These are phyloP conservation scores for Aspergillus felis DNA, from an alignment of 2,329 filamentous ascomycete genomes.

Conservation along the genomic window DNA sequence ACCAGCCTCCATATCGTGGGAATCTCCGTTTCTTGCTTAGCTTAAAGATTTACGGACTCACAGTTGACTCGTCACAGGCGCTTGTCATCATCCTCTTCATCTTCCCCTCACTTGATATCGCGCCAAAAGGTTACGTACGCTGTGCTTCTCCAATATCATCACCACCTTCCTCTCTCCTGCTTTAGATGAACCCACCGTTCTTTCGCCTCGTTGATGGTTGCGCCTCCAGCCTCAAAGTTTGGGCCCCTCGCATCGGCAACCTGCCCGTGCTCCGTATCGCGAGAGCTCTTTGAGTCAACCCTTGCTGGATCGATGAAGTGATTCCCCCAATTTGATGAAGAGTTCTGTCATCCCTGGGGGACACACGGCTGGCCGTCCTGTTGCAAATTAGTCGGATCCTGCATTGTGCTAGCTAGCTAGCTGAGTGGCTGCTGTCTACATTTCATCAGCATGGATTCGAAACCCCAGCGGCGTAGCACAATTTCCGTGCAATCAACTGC, in stretches of 20 bases:
- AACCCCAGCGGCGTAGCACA: slow-evolving; percentile 22
- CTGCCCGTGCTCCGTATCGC: slow-evolving; percentile 1
- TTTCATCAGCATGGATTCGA: slow-evolving; percentile 22
- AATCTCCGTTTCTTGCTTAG: slow-evolving; percentile 10
- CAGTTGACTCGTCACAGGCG: slow-evolving; percentile 18
- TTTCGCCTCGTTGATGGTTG: neutral
- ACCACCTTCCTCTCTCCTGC: neutral
- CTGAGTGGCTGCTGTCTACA: slow-evolving; percentile 7
- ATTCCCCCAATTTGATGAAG: slow-evolving; percentile 5
- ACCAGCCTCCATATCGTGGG: slow-evolving; percentile 1
- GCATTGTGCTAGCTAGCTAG: slow-evolving; percentile 21
- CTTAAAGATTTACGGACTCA: slow-evolving; percentile 11
- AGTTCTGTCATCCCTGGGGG: slow-evolving; percentile 8
- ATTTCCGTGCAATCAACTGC: slow-evolving; percentile 19
- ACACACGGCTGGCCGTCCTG: slow-evolving; percentile 13
- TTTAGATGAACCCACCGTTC: neutral
- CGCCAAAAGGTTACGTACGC: neutral
- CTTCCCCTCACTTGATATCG: slow-evolving; percentile 12
- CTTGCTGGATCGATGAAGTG: slow-evolving; percentile 13
- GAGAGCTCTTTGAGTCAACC: slow-evolving; percentile 1
- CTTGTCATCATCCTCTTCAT: slow-evolving; percentile 6
- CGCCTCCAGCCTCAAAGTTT: neutral
- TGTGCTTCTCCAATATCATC: slow-evolving; percentile 1
- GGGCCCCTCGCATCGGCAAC: slow-evolving; percentile 8
- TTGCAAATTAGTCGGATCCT: slow-evolving; percentile 18